Percentiles rank a stretch among this genome's conserved stretches.
phyloP scores from a whole-genome alignment of 164 flowering plant genomes.

The Piper betle region DNA sequence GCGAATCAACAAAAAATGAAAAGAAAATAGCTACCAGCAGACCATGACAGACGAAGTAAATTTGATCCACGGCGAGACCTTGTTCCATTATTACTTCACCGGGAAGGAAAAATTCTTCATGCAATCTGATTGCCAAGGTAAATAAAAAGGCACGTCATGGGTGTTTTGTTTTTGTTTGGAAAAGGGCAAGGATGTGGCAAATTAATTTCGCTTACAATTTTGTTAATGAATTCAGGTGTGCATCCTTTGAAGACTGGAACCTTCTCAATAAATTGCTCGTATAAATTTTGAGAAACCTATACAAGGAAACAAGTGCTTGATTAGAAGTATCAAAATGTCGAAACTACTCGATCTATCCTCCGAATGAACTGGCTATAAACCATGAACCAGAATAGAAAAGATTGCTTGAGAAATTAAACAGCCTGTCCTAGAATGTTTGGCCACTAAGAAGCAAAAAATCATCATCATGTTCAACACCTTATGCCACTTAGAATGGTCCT shows the following conservation, averaged over 20 bases:
- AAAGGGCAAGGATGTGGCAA: not conserved
- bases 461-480: no score
- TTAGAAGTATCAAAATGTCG: not conserved
- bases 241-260: conserved; percentile 73
- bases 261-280: conserved; percentile 40
- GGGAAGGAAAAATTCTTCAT: conserved; percentile 81
- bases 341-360: not conserved
- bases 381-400: no score
- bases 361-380: no score
- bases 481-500: no score
- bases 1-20: not conserved
- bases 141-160: conserved; percentile 5
- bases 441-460: no score
- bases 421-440: no score
- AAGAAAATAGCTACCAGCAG: conserved; percentile 33
- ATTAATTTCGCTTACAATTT: conserved; percentile 50
- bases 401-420: no score
- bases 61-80: conserved; percentile 69
- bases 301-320: conserved; percentile 3
- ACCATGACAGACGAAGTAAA: conserved; percentile 75
- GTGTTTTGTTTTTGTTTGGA: not conserved
- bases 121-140: conserved; percentile 58
- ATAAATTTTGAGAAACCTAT: conserved; percentile 79
- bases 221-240: conserved; percentile 65
- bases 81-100: conserved; percentile 88